phyloP scores from a whole-genome alignment of 2,329 filamentous ascomycete species.

The Fusarium sp. region DNA sequence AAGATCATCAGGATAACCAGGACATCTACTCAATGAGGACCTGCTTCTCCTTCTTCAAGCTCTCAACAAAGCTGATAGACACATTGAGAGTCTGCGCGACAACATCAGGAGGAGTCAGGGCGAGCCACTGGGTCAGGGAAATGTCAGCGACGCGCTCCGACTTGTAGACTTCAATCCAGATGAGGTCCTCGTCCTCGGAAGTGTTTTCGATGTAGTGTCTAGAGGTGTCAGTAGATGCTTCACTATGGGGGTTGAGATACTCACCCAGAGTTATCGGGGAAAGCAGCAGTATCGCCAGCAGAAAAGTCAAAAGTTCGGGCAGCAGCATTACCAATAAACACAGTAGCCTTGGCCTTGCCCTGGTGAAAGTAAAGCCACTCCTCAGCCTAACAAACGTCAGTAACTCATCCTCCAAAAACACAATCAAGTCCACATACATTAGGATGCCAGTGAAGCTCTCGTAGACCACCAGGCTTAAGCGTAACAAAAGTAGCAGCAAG shows the following conservation, averaged over 20 bases:
- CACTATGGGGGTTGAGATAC: constrained; percentile 9
- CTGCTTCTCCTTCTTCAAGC: constrained; percentile 70
- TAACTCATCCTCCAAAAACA: too few species aligned
- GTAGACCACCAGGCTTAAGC: constrained; percentile 67
- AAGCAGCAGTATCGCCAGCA: constrained; percentile 72
- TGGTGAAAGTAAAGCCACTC: constrained; percentile 77
- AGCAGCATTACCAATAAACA: constrained; percentile 67
- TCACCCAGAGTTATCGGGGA: constrained; percentile 68
- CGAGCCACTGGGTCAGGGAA: constrained; percentile 72
- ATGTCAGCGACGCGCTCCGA: constrained; percentile 72
- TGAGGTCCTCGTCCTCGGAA: constrained; percentile 66
- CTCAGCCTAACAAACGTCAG: constrained; percentile 58
- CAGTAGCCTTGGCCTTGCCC: constrained; percentile 67
- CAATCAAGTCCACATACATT: too few species aligned
- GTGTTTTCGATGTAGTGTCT: constrained; percentile 75
- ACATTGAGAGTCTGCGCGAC: constrained; percentile 68
- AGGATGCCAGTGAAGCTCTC: constrained; percentile 75
- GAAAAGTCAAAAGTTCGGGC: constrained; percentile 72
- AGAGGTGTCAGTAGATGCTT: not conserved
- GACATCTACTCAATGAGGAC: constrained; percentile 50
- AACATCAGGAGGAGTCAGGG: constrained; percentile 68
- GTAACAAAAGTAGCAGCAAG: constrained; percentile 70
- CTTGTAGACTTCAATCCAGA: constrained; percentile 75
- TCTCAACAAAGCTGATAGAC: constrained; percentile 61
- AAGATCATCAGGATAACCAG: not conserved